Conservation (phyloP, 139 green algal species). For the Chlorella ohadii region DNA sequence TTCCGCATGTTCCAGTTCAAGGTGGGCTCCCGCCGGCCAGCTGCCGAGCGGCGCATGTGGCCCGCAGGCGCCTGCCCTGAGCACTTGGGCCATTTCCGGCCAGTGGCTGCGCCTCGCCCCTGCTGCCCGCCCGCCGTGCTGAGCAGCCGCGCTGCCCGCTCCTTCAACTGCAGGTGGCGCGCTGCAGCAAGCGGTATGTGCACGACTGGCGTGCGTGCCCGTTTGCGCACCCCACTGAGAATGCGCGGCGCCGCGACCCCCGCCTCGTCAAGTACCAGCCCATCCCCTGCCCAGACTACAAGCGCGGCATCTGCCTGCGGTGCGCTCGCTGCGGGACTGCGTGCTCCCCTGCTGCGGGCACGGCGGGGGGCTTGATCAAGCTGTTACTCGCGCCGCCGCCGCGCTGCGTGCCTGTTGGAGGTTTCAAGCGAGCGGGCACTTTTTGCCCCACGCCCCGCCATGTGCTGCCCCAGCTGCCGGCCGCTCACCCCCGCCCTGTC, state of each 20-base stretch:
- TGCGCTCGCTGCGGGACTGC: not conserved
- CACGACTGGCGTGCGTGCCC: conserved; percentile 98
- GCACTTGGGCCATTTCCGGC: too few species aligned
- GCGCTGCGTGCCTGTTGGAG: too few species aligned
- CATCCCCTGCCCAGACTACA: conserved; percentile 96
- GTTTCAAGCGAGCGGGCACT: too few species aligned
- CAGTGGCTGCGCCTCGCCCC: too few species aligned
- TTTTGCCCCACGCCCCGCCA: too few species aligned
- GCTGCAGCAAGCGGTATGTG: conserved; percentile 84
- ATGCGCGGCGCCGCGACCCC: conserved; percentile 92
- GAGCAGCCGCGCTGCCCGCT: conserved; percentile 3
- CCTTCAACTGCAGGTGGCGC: conserved; percentile 63
- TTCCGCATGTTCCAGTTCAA: conserved; percentile 93
- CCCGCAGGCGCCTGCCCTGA: too few species aligned
- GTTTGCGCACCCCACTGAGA: conserved; percentile 97
- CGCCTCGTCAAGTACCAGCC: conserved; percentile 87
- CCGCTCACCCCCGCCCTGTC: too few species aligned
- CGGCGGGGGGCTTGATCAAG: too few species aligned
- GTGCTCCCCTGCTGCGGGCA: too few species aligned
- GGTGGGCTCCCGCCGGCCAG: conserved; percentile 49
- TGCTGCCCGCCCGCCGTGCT: too few species aligned
- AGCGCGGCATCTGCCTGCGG: conserved; percentile 65
- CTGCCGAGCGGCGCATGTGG: too few species aligned
- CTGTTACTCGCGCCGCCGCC: too few species aligned
- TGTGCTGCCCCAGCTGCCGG: not conserved